These are phyloP conservation scores for Penicilliopsis zonata DNA, from an alignment of 495 filamentous ascomycete genomes.

Conservation along the genomic window DNA sequence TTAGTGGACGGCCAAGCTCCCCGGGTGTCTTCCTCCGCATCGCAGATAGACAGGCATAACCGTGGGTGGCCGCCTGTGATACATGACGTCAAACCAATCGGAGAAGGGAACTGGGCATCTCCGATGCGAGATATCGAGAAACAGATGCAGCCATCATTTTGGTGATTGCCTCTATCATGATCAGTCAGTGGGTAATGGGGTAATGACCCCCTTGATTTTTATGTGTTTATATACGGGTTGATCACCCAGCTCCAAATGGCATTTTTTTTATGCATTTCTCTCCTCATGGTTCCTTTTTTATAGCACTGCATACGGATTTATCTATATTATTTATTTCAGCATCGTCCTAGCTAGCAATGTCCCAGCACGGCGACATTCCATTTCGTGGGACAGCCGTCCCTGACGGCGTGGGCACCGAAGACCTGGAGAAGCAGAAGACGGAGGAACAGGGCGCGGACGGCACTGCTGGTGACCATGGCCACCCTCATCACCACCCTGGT, in stretches of 20 bases:
- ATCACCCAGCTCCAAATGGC: background rate
- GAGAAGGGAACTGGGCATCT: no score
- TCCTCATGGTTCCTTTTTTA: background rate
- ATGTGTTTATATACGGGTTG: slow-evolving; percentile 1
- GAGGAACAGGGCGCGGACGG: slow-evolving; percentile 1
- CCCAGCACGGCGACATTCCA: slow-evolving; percentile 3
- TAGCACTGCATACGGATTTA: slow-evolving; percentile 2
- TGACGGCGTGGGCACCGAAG: slow-evolving; percentile 6
- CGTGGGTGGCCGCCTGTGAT: background rate
- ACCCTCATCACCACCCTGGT: background rate
- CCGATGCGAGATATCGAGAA: no score
- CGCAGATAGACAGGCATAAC: background rate
- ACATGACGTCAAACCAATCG: slow-evolving; percentile 2
- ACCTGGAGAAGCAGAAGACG: slow-evolving; percentile 16
- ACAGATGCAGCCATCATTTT: no score
- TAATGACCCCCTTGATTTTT: no score
- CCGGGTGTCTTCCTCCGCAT: background rate
- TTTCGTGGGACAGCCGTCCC: slow-evolving; percentile 1
- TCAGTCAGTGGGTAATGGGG: no score
- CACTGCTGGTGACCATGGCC: slow-evolving; percentile 2
- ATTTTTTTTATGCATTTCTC: background rate
- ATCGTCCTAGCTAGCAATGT: slow-evolving; percentile 2
- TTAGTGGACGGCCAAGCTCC: background rate
- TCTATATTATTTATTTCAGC: slow-evolving; percentile 1
- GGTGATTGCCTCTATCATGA: no score